phyloP scores from a whole-genome alignment of 495 filamentous ascomycete genomes.

The Lophium mytilinum region DNA sequence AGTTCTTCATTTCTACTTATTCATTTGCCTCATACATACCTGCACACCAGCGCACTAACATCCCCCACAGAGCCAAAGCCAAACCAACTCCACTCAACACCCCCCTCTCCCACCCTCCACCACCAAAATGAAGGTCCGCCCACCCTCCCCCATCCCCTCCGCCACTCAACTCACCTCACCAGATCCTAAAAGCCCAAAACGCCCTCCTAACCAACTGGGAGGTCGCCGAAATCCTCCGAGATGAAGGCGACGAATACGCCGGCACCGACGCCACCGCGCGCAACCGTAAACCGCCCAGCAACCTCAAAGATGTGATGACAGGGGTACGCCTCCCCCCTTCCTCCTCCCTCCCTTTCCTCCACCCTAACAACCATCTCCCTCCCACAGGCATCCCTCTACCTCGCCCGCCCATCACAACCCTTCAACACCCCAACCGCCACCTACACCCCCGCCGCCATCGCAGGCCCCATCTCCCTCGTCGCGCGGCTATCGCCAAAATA shows the following conservation, averaged over 20 bases:
- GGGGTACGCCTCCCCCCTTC: slow-evolving; percentile 6
- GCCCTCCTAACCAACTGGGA: slow-evolving; percentile 23
- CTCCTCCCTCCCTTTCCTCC: not conserved
- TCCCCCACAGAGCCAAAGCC: no score
- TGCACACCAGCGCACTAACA: no score
- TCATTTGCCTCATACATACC: no score
- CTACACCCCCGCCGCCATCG: slow-evolving; percentile 6
- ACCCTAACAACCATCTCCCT: not conserved
- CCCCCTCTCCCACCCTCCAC: no score
- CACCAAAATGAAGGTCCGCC: not conserved
- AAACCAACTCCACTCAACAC: no score
- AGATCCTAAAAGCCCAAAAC: slow-evolving; percentile 22
- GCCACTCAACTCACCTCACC: not conserved
- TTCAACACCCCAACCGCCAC: not conserved
- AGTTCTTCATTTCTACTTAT: no score
- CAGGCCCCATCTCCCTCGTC: slow-evolving; percentile 11
- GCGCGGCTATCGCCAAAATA: slow-evolving; percentile 14
- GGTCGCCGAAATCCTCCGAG: slow-evolving; percentile 17
- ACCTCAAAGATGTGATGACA: slow-evolving; percentile 6
- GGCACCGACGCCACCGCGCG: slow-evolving; percentile 8
- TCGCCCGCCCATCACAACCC: not conserved
- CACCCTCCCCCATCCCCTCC: not conserved
- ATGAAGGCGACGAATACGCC: slow-evolving; percentile 14
- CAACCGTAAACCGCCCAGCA: slow-evolving; percentile 1
- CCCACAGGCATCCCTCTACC: slow-evolving; percentile 8